Conservation (phyloP, 1,284 basidiomycete genomes). For the Golubevia sp. region DNA sequence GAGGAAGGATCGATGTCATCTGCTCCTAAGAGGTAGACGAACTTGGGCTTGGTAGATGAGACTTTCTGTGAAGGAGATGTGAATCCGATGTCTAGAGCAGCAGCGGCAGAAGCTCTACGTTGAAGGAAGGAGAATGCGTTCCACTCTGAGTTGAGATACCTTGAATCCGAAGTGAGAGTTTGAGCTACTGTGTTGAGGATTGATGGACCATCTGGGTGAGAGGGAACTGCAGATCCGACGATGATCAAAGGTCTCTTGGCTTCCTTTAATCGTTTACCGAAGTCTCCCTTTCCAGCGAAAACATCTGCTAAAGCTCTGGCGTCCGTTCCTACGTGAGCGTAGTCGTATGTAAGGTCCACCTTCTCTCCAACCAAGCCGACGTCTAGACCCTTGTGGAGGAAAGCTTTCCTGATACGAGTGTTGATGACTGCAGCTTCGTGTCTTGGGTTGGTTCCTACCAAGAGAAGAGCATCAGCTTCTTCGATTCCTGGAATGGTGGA, state of each 20-base stretch:
- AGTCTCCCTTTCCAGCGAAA: slow-evolving; percentile 1
- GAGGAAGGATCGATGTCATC: not conserved
- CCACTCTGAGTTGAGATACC: slow-evolving; percentile 3
- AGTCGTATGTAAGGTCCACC: not conserved
- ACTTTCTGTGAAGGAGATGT: not conserved
- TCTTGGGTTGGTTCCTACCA: slow-evolving; percentile 3
- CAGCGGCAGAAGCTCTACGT: not conserved
- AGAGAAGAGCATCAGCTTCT: slow-evolving; percentile 2
- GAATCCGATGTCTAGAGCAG: not conserved
- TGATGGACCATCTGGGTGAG: not conserved
- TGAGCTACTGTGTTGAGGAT: not conserved
- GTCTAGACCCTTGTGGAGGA: not conserved
- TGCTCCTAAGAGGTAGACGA: slow-evolving; percentile 1
- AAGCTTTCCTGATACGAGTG: slow-evolving; percentile 3
- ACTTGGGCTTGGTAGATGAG: slow-evolving; percentile 1
- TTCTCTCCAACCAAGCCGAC: slow-evolving; percentile 1
- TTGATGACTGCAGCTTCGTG: slow-evolving; percentile 3
- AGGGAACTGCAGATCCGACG: not conserved
- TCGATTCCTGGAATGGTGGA: not conserved
- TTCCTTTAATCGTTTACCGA: not conserved
- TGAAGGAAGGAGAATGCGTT: not conserved
- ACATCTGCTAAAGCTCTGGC: not conserved
- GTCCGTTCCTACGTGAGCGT: slow-evolving; percentile 1
- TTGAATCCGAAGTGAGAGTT: not conserved
- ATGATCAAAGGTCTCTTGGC: slow-evolving; percentile 3